phyloP scores from a whole-genome alignment of 495 filamentous ascomycete genomes.

The Hyaloscypha hepaticicola region DNA sequence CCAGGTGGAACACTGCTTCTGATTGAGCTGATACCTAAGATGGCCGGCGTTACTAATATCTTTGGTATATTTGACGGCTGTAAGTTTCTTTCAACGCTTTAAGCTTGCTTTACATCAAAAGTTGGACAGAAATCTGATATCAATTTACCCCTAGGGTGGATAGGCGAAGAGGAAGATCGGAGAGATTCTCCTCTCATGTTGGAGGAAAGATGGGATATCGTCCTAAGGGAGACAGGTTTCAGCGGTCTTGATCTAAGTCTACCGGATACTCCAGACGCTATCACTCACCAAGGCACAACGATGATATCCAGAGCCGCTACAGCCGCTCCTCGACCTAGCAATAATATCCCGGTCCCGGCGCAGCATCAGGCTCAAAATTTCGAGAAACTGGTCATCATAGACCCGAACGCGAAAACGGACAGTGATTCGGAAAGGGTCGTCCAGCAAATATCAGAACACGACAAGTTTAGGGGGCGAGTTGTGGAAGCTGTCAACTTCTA shows the following conservation, averaged over 20 bases:
- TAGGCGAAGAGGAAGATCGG: conserved; percentile 5
- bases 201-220: conserved; percentile 4
- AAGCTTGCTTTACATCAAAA: not conserved
- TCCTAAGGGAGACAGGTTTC: conserved; percentile 2
- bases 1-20: conserved; percentile 9
- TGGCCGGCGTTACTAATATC: conserved; percentile 5
- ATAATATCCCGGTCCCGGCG: not conserved
- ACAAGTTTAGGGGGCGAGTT: conserved; percentile 2
- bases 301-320: conserved; percentile 14
- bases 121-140: not conserved
- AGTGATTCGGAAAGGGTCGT: not conserved
- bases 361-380: not conserved
- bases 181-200: conserved; percentile 8
- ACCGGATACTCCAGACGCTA: conserved; percentile 2
- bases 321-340: not conserved
- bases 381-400: not conserved
- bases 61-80: conserved; percentile 7
- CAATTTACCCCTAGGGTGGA: conserved; percentile 2
- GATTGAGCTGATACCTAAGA: conserved; percentile 4
- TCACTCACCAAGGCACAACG: conserved; percentile 8
- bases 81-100: conserved; percentile 3
- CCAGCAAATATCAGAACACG: not conserved
- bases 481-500: conserved; percentile 4
- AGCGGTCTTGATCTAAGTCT: conserved; percentile 5
- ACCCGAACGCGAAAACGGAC: not conserved